Evolutionary conservation across 2,329 filamentous ascomycete genomes (phyloP).

Genomic region (Trichophyton mentagrophytes): DNA sequence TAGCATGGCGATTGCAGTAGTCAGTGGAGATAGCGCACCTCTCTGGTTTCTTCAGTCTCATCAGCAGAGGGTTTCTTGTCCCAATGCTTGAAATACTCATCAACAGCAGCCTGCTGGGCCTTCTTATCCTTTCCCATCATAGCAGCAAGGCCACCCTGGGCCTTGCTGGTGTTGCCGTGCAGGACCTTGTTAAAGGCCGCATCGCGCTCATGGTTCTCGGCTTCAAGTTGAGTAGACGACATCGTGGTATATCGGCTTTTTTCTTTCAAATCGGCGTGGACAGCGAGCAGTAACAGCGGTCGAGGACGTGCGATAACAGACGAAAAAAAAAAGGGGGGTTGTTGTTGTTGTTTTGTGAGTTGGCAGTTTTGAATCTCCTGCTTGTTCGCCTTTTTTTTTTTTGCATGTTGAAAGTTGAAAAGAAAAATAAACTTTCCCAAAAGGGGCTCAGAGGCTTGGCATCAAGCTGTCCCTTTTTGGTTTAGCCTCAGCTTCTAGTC

Average conservation of each 20-base stretch:
- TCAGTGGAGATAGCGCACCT: conserved; percentile 40
- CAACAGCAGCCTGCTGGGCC: conserved; percentile 68
- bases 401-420: not conserved
- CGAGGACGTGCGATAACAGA: not conserved
- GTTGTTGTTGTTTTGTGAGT: not conserved
- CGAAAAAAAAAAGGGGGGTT: not conserved
- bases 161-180: conserved; percentile 61
- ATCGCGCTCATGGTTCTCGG: conserved; percentile 73
- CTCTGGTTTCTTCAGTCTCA: conserved; percentile 72
- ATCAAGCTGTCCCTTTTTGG: not conserved
- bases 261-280: not conserved
- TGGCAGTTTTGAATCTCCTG: not conserved
- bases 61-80: conserved; percentile 66
- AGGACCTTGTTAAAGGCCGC: conserved; percentile 80
- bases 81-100: conserved; percentile 96
- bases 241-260: conserved; percentile 22
- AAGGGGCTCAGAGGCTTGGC: not conserved
- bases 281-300: not conserved
- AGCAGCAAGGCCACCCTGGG: conserved; percentile 60
- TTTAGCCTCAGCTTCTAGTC: not conserved
- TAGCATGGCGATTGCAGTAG: not conserved
- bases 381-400: not conserved
- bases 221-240: conserved; percentile 53
- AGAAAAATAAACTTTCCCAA: not conserved
- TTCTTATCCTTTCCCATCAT: conserved; percentile 72